These are phyloP conservation scores for Capsicum chinense DNA, from an alignment of 257 asterid genomes.

Conservation along the genomic window DNA sequence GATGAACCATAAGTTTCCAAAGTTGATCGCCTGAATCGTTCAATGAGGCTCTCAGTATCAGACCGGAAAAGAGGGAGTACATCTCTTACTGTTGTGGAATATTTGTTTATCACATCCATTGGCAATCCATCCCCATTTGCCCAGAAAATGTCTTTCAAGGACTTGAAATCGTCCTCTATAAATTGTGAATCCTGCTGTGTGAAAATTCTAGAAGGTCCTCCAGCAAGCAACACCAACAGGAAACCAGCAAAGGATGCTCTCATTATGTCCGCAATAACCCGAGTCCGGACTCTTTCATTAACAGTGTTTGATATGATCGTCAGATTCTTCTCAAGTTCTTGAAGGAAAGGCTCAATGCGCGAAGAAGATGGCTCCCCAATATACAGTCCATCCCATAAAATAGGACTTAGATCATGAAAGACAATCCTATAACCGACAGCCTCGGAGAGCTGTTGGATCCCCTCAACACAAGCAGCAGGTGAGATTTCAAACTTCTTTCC, in stretches of 20 bases:
- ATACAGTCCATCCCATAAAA: constrained; percentile 74
- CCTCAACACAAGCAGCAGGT: constrained; percentile 81
- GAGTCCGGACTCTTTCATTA: constrained; percentile 75
- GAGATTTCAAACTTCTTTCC: constrained; percentile 83
- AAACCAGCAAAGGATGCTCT: constrained; percentile 90
- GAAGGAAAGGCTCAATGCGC: constrained; percentile 84
- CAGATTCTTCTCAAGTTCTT: constrained; percentile 71
- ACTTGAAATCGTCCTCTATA: constrained; percentile 86
- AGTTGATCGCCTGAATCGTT: constrained; percentile 63
- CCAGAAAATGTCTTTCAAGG: constrained; percentile 82
- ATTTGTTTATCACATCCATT: constrained; percentile 65
- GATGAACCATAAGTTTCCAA: constrained; percentile 76
- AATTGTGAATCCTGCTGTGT: constrained; percentile 65
- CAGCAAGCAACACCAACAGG: constrained; percentile 83
- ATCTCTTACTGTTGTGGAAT: constrained; percentile 67
- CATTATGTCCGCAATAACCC: constrained; percentile 83
- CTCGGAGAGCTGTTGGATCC: constrained; percentile 82
- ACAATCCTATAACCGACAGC: constrained; percentile 74
- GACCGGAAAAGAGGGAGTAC: constrained; percentile 72
- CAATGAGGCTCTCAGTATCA: constrained; percentile 76
- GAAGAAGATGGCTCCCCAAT: constrained; percentile 81
- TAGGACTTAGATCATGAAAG: constrained; percentile 74
- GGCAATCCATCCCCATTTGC: constrained; percentile 96
- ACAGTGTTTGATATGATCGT: constrained; percentile 73
- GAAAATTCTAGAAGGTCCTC: constrained; percentile 85